phyloP scores from a whole-genome alignment of 2,329 filamentous ascomycete species.

The Penicillium verrucosum region DNA sequence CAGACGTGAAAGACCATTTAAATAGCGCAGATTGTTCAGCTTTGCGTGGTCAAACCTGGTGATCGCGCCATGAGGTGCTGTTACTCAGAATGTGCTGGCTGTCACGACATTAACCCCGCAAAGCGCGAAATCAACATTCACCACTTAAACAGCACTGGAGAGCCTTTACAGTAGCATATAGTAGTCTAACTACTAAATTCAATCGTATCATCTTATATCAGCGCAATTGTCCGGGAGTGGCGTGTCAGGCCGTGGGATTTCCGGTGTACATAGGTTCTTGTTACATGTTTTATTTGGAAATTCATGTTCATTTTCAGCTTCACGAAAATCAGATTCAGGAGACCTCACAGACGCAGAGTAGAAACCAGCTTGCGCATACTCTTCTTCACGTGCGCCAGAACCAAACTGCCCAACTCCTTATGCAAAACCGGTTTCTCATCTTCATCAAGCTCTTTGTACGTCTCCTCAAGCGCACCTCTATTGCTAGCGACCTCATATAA shows the following conservation, averaged over 20 bases:
- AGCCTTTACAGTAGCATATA: background rate
- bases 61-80: background rate
- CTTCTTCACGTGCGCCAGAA: too few species aligned
- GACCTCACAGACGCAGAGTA: too few species aligned
- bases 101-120: slow-evolving; percentile 11
- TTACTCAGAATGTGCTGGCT: background rate
- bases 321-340: too few species aligned
- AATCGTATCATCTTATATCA: background rate
- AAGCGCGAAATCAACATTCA: slow-evolving; percentile 1
- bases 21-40: background rate
- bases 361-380: too few species aligned
- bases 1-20: background rate
- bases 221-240: background rate
- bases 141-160: background rate
- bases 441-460: too few species aligned
- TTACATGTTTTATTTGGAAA: slow-evolving; percentile 1
- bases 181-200: background rate
- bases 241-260: slow-evolving; percentile 2
- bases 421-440: too few species aligned
- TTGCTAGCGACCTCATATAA: too few species aligned
- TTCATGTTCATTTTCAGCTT: background rate
- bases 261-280: slow-evolving; percentile 7
- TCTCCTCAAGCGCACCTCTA: too few species aligned
- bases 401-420: too few species aligned
- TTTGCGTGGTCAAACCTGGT: background rate